phyloP scores from a whole-genome alignment of 805 yeast species.

The Candida hispaniensis region DNA sequence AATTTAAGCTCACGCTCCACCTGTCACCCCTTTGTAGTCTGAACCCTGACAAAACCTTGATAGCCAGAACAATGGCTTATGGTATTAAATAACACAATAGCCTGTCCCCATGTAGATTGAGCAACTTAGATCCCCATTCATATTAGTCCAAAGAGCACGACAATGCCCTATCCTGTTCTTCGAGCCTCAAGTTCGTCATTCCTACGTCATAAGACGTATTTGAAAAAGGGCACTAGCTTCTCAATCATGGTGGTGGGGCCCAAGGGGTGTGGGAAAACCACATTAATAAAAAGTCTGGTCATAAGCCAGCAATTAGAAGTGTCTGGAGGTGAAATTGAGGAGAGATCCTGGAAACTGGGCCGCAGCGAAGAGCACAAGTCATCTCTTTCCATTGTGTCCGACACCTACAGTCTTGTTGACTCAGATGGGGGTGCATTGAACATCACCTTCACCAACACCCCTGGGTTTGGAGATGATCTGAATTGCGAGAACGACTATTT shows the following conservation, averaged over 20 bases:
- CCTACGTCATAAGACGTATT: no score
- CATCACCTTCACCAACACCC: constrained; percentile 55
- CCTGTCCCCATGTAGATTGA: constrained; percentile 43
- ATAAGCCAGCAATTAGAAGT: constrained; percentile 45
- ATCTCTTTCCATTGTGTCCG: no score
- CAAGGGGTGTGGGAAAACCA: constrained; percentile 51
- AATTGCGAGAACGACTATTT: constrained; percentile 45
- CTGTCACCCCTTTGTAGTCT: constrained; percentile 61
- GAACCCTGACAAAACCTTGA: constrained; percentile 39
- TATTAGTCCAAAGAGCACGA: constrained; percentile 24
- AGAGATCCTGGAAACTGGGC: no score
- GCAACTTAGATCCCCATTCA: constrained; percentile 29
- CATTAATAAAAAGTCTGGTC: constrained; percentile 58
- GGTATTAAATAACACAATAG: constrained; percentile 25
- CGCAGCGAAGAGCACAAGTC: no score
- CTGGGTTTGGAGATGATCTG: constrained; percentile 70
- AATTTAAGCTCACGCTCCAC: constrained; percentile 61
- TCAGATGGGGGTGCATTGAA: no score
- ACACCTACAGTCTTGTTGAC: no score
- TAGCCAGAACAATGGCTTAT: constrained; percentile 17
- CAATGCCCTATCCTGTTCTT: no score
- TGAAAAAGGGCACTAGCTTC: constrained; percentile 48
- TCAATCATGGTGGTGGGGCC: constrained; percentile 56
- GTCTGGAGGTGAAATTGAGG: no score
- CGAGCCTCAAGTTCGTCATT: no score